Base-by-base conservation (phyloP, 2,329 filamentous ascomycete species). In the Aureobasidium sp. region DNA sequence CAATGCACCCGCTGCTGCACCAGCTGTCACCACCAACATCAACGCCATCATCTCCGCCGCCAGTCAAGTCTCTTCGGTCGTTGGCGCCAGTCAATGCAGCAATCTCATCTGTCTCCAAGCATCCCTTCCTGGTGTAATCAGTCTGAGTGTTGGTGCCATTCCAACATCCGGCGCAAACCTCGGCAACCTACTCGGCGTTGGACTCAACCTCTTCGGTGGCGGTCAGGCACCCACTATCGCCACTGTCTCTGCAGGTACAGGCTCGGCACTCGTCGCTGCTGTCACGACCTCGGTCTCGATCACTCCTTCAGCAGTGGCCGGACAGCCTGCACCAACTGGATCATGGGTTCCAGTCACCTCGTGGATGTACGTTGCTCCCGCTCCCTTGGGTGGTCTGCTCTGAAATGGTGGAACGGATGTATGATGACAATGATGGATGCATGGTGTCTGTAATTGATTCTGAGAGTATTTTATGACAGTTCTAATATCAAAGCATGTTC, bases 141-240 rank as follows among this genome's bases (percentile, higher is more conserved):
- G 57, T 34, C 20, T 60, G 36, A 60, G 57, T 27, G 57, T 36
- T 7, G 57, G 57, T 31, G 44, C 45, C 25, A 49, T 60, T 12
- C 57, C 57, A 41, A 60, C 57, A 41, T 36, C 57, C 8, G 57
- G 57, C 25, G 57, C 57, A 20, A 60, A 60, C 57, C 45, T 60
- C 36, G 57, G 57, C 45, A 60, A 60, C 57, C 57, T 60, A 51
- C 57, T 60, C n/a, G 57, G 57, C 5, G 36, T 60, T 42, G 57
- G 57, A 31, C 57, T 60, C 44, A 60, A 60, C 6, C 57, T 60
- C 25, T 60, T 60, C 25, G 45, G 45, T 22, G 36, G 57, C 9
- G 57, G 57, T 12, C 22, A 27, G 15, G 57, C 57, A 31, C 57
- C 57, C 1, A 60, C 57, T 9, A 41, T 60, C 7, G 45, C 57